Percentiles rank a stretch among this genome's conserved stretches.
Conservation (phyloP, 306 rosid species). For the Bauhinia variegata region DNA sequence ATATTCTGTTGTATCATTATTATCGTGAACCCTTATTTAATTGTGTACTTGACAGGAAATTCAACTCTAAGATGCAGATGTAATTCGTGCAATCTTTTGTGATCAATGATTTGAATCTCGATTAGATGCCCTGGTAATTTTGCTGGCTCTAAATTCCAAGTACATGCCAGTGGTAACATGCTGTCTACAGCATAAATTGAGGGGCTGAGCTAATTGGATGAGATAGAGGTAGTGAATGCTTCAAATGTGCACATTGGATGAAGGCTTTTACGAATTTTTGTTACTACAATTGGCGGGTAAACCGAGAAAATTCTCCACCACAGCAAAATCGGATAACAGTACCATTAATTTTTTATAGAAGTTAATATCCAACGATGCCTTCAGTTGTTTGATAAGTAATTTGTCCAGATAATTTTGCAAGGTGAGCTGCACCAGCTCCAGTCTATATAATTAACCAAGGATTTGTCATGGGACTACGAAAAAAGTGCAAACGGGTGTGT, state of each 20-base stretch:
- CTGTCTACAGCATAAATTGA: constrained; percentile 5
- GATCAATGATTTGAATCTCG: not conserved
- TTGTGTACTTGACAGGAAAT: constrained; percentile 64
- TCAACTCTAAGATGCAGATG: constrained; percentile 69
- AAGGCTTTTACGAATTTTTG: not conserved
- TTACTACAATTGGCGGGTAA: not conserved
- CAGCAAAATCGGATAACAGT: constrained; percentile 66
- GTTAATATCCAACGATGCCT: not conserved
- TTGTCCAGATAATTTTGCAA: no score
- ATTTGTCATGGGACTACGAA: no score
- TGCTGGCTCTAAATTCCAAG: not conserved
- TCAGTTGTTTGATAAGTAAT: no score
- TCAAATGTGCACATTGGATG: constrained; percentile 10
- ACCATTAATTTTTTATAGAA: constrained; percentile 25
- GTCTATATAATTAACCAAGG: no score
- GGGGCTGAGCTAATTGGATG: constrained; percentile 19
- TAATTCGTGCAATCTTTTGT: constrained; percentile 54
- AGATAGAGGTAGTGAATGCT: not conserved
- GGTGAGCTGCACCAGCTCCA: no score
- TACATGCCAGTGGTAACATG: not conserved
- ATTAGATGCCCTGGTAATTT: constrained; percentile 1
- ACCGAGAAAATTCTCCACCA: constrained; percentile 89
- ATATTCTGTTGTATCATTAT: not conserved
- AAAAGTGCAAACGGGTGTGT: not conserved
- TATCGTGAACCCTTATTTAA: constrained; percentile 21